Base-by-base conservation (phyloP, 2,329 filamentous ascomycete species). In the Alternaria consortialis region DNA sequence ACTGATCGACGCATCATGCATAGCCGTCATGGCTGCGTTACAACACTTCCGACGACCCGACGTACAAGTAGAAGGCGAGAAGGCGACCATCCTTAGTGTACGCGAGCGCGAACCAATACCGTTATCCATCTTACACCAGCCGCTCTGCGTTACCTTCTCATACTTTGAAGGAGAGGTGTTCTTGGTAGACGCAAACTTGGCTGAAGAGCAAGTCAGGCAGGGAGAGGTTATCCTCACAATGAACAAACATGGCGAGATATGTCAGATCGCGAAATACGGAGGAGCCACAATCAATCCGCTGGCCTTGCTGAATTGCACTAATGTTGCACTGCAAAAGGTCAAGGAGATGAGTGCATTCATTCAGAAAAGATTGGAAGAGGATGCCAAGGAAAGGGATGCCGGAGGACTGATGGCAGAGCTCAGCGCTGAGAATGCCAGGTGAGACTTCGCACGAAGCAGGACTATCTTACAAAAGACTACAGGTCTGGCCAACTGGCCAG, bases 41-140 rank as follows among this genome's bases (percentile, higher is more conserved):
- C 90, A 92, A 64, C 94, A 98, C 81, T 99, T 97, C 81, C 88
- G 92, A 64, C 90, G 94, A 74, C 94, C 93, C 1, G 95, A 98
- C 77, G 92, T 94, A 6, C 90, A 89, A 69, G 91, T 97, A 34
- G 90, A 93, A 71, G 93, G 92, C 58, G 93, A 94, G 71, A 87
- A 88, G 31, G 87, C 97, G 66, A 96, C 91, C 2, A 88, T 98
- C 43, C 97, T 94, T 80, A 91, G 90, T 2, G 80, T 91, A 3
- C 88, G 91, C 12, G 94, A 99, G 82, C 86, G 95, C 65, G 94
- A 97, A 66, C 94, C 94, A 0, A 92, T 97, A 46, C 90, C 93
- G 47, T 84, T 99, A 63, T 93, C 92, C 71, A 92, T 97, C 83
- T 87, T 97, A 66, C 95, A 98, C 80, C 91, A 92, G 69, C 95